phyloP scores from a whole-genome alignment of 2,329 filamentous ascomycete genomes.

The Monosporascus sp. region DNA sequence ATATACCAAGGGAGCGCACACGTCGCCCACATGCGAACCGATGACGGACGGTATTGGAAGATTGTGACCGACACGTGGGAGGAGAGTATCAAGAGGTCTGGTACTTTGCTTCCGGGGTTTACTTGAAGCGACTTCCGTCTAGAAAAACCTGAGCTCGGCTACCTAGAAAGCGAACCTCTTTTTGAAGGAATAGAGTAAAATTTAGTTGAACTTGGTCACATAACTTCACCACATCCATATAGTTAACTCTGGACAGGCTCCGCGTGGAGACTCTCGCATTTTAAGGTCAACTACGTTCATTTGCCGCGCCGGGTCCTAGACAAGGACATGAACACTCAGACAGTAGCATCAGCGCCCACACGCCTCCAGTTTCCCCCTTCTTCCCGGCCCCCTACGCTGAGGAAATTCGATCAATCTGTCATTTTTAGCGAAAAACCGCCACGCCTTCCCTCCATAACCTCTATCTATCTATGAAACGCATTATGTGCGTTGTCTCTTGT shows the following conservation, averaged over 20 bases:
- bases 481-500: neutral
- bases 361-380: too few relatives aligned
- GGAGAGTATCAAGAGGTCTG: constrained; percentile 10
- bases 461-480: neutral
- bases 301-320: too few relatives aligned
- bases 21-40: constrained; percentile 43
- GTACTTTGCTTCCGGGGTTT: neutral
- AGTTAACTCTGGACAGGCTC: too few relatives aligned
- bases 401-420: too few relatives aligned
- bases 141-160: too few relatives aligned
- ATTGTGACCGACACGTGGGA: constrained; percentile 43
- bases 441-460: neutral
- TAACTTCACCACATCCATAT: too few relatives aligned
- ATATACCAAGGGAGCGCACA: constrained; percentile 43
- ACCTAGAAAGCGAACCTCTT: neutral
- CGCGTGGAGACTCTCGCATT: too few relatives aligned
- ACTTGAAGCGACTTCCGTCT: neutral
- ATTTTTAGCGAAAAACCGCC: neutral
- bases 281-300: too few relatives aligned
- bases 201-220: too few relatives aligned
- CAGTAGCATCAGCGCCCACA: too few relatives aligned
- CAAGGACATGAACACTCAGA: too few relatives aligned
- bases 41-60: constrained; percentile 46
- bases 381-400: too few relatives aligned
- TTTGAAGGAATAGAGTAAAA: neutral